phyloP scores from a whole-genome alignment of 2,329 filamentous ascomycete genomes.

The Aspergillus sp. region DNA sequence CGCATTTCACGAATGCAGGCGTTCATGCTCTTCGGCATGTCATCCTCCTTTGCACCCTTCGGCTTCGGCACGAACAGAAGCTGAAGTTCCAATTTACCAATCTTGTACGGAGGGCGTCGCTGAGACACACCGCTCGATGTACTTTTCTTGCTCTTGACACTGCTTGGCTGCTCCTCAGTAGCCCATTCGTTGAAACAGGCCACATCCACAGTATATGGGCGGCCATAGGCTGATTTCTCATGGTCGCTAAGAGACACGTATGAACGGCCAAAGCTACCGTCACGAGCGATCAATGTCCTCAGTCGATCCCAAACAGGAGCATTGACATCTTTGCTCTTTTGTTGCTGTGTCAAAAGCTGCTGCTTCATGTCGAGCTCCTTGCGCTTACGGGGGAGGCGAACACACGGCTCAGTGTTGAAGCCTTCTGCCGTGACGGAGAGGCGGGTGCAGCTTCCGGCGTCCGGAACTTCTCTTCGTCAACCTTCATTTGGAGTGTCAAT shows the following conservation, averaged over 20 bases:
- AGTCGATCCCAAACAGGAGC: conserved; percentile 70
- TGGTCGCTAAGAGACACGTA: conserved; percentile 94
- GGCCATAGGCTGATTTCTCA: conserved; percentile 80
- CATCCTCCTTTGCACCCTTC: conserved; percentile 78
- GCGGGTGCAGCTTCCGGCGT: conserved; percentile 33
- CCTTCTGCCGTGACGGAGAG: conserved; percentile 68
- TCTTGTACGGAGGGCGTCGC: conserved; percentile 83
- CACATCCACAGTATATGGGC: conserved; percentile 81
- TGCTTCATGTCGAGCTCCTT: conserved; percentile 86
- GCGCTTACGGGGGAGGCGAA: conserved; percentile 92
- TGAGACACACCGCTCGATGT: conserved; percentile 54
- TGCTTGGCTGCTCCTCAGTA: conserved; percentile 76
- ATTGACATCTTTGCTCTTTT: conserved; percentile 58
- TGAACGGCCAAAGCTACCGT: conserved; percentile 89
- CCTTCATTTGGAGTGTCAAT: conserved; percentile 90
- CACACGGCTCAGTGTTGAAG: conserved; percentile 84
- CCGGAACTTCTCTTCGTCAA: conserved; percentile 70
- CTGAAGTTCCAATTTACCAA: conserved; percentile 91
- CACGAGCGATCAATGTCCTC: conserved; percentile 78
- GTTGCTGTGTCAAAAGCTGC: conserved; percentile 76
- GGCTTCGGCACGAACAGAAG: conserved; percentile 92
- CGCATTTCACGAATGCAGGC: conserved; percentile 89
- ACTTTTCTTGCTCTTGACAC: conserved; percentile 89
- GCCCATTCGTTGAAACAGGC: conserved; percentile 99
- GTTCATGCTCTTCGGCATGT: conserved; percentile 99